phyloP scores from a whole-genome alignment of 1,284 basidiomycete genomes.

The Boletus mariae region DNA sequence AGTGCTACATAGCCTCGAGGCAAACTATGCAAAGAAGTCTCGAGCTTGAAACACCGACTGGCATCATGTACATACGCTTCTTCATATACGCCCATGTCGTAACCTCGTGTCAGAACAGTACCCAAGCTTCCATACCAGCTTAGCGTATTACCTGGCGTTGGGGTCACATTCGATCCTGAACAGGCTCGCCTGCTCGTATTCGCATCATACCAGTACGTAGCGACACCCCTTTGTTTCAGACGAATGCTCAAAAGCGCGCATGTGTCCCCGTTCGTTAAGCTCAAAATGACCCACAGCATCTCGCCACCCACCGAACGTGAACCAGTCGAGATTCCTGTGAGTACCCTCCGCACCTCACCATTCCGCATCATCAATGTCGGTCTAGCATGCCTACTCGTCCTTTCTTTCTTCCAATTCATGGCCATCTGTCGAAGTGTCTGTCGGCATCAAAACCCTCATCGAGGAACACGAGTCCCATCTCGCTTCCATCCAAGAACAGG shows the following conservation, averaged over 20 bases:
- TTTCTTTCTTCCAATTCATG: constrained; percentile 18
- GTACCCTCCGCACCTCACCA: constrained; percentile 1
- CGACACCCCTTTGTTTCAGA: not conserved
- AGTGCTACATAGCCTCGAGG: not conserved
- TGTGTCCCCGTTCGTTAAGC: not conserved
- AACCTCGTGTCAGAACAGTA: not conserved
- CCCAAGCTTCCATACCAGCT: no score
- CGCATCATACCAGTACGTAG: not conserved
- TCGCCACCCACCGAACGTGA: not conserved
- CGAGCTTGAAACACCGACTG: not conserved
- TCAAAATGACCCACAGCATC: not conserved
- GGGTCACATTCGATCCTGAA: not conserved
- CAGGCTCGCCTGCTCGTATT: not conserved
- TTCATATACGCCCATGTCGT: not conserved
- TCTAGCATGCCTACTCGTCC: constrained; percentile 12
- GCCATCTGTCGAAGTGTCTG: constrained; percentile 8
- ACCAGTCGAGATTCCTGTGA: constrained; percentile 12
- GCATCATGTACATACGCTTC: not conserved
- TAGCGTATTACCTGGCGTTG: not conserved
- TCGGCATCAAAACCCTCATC: constrained; percentile 16
- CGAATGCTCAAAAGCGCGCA: not conserved
- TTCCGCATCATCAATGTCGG: not conserved
- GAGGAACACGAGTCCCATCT: constrained; percentile 17
- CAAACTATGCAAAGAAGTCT: not conserved
- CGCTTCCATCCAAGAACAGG: constrained; percentile 8